Percentiles rank a stretch among this genome's conserved stretches.
Conservation (phyloP, 2,329 filamentous ascomycete genomes). For the Sporothrix mexicana region DNA sequence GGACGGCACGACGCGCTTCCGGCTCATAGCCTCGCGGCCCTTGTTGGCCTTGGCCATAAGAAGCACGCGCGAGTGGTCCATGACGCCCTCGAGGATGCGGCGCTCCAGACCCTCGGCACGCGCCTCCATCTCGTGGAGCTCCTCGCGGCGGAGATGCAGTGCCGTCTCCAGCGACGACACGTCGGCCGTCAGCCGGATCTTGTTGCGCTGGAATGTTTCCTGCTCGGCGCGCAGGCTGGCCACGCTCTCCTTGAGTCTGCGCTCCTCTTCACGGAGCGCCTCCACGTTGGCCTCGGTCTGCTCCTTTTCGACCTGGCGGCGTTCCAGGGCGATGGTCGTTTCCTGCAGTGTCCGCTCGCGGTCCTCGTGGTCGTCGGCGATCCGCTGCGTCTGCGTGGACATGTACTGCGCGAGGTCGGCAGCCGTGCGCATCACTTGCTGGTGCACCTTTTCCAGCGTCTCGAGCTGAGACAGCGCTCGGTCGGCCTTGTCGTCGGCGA, state of each 20-base stretch:
- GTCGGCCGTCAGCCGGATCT: conserved; percentile 79
- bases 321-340: conserved; percentile 79
- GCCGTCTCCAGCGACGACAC: conserved; percentile 92
- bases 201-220: conserved; percentile 77
- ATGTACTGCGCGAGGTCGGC: conserved; percentile 85
- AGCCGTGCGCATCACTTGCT: conserved; percentile 83
- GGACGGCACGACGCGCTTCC: conserved; percentile 57
- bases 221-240: conserved; percentile 68
- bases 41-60: conserved; percentile 72
- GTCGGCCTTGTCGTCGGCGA: conserved; percentile 53
- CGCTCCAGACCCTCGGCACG: conserved; percentile 89
- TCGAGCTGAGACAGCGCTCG: conserved; percentile 77
- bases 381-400: conserved; percentile 73
- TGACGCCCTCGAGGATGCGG: conserved; percentile 90
- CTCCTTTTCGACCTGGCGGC: conserved; percentile 69
- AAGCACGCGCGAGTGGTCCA: conserved; percentile 93
- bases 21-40: conserved; percentile 62
- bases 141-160: conserved; percentile 84
- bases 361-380: conserved; percentile 77
- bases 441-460: conserved; percentile 85
- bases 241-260: conserved; percentile 62
- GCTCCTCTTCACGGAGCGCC: conserved; percentile 55
- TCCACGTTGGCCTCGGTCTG: conserved; percentile 63
- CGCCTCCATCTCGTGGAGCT: conserved; percentile 87
- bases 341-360: conserved; percentile 81